A percentile compares a stretch with the other conserved stretches of the same genome.
Evolutionary conservation across 2,329 filamentous ascomycete species (phyloP).

Genomic region (Fusarium sp.): DNA sequence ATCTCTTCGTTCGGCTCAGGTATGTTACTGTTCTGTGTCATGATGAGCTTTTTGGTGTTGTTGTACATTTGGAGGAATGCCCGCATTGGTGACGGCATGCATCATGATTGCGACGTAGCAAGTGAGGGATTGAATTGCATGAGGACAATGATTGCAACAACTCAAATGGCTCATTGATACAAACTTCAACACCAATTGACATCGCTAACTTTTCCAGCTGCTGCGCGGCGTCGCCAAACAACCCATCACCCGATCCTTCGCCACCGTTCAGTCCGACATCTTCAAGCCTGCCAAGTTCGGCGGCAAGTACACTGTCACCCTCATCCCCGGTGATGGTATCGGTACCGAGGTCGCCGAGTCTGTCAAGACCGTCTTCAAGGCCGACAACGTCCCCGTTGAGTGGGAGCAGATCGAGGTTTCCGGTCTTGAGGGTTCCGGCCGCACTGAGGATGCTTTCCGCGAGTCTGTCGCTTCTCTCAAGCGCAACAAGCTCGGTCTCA

Average conservation of each 20-base stretch:
- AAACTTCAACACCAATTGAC: slow-evolving; percentile 15
- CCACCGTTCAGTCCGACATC: slow-evolving; percentile 91
- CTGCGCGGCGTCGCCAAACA: slow-evolving; percentile 63
- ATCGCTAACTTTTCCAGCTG: slow-evolving; percentile 56
- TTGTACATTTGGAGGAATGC: neutral
- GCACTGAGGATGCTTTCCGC: slow-evolving; percentile 94
- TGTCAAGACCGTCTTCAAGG: slow-evolving; percentile 99
- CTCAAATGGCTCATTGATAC: slow-evolving; percentile 6
- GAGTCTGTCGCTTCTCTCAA: slow-evolving; percentile 95
- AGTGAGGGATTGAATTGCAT: slow-evolving; percentile 1
- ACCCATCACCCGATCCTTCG: slow-evolving; percentile 69
- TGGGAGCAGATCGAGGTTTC: slow-evolving; percentile 99
- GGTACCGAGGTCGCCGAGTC: slow-evolving; percentile 97
- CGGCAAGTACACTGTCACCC: slow-evolving; percentile 98
- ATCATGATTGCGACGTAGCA: slow-evolving; percentile 29
- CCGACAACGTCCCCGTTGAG: slow-evolving; percentile 97
- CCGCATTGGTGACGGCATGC: slow-evolving; percentile 4
- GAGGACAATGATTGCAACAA: neutral
- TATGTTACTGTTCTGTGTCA: slow-evolving; percentile 48
- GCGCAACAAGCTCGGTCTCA: slow-evolving; percentile 98
- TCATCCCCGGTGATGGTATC: slow-evolving; percentile 99
- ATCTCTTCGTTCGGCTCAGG: slow-evolving; percentile 67
- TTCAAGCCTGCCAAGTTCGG: slow-evolving; percentile 99
- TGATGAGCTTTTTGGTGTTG: slow-evolving; percentile 11
- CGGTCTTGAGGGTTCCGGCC: slow-evolving; percentile 82